A percentile compares a stretch with the other conserved stretches of the same genome.
These are phyloP conservation scores for Kitagawia praeruptora DNA, from an alignment of 129 eudicot genomes.

Conservation along the genomic window DNA sequence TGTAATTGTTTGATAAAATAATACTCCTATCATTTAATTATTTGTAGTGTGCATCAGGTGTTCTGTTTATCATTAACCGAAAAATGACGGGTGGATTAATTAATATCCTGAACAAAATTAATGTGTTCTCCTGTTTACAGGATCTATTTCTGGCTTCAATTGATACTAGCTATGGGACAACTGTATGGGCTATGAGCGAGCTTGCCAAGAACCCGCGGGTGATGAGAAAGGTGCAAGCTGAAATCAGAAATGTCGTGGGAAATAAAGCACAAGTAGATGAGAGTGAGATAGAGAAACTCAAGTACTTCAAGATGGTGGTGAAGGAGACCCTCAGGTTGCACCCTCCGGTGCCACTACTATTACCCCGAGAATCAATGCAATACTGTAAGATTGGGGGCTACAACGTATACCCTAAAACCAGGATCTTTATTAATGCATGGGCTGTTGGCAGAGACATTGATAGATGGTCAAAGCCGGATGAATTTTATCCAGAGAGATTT, in stretches of 20 bases:
- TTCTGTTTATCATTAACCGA: no score
- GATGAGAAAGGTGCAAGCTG: slow-evolving; percentile 30
- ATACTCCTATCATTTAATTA: no score
- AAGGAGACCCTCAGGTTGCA: slow-evolving; percentile 39
- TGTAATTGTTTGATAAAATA: no score
- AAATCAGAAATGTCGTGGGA: slow-evolving; percentile 24
- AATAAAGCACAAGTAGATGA: slow-evolving; percentile 4
- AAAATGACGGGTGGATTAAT: no score
- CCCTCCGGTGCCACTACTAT: slow-evolving; percentile 25
- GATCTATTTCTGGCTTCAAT: slow-evolving; percentile 23
- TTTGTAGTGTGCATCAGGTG: no score
- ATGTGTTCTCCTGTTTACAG: slow-evolving; percentile 13
- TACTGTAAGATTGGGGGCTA: slow-evolving; percentile 23
- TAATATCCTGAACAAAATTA: no score
- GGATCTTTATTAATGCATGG: slow-evolving; percentile 26
- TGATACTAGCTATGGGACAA: slow-evolving; percentile 15
- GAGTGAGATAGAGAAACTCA: slow-evolving; percentile 14
- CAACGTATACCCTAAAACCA: slow-evolving; percentile 19
- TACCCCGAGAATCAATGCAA: slow-evolving; percentile 23
- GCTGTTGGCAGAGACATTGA: slow-evolving; percentile 29
- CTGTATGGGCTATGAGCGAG: slow-evolving; percentile 42
- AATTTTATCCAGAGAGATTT: slow-evolving; percentile 42
- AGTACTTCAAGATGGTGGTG: slow-evolving; percentile 33
- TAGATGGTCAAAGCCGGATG: slow-evolving; percentile 24
- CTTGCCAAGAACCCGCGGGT: slow-evolving; percentile 26